phyloP scores from a whole-genome alignment of 345 rosid species.

The Bruguiera sexangula region DNA sequence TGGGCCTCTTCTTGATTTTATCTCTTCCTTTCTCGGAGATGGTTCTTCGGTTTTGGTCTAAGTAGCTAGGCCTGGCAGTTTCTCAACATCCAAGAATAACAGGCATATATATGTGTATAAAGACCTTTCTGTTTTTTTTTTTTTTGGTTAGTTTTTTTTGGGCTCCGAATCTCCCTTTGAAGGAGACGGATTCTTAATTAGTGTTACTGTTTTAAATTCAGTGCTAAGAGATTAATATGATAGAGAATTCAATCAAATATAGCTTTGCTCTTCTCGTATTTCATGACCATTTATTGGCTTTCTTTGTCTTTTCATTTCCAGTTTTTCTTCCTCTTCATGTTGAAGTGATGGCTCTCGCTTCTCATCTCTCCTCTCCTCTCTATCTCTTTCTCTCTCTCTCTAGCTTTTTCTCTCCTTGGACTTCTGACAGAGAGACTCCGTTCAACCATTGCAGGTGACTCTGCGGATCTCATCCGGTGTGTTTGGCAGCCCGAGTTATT shows the following conservation, averaged over 20 bases:
- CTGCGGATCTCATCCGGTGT: conserved; percentile 56
- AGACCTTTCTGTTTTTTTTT: conserved; percentile 9
- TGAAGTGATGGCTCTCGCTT: conserved; percentile 15
- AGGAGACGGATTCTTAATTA: conserved; percentile 16
- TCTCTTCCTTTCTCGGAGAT: conserved; percentile 26
- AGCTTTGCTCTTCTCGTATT: neutral
- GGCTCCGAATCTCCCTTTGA: conserved; percentile 21
- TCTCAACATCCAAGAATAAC: conserved; percentile 25
- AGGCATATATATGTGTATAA: conserved; percentile 44
- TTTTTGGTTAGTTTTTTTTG: conserved; percentile 20
- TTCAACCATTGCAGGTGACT: conserved; percentile 42
- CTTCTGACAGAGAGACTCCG: conserved; percentile 37
- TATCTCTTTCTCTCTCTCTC: neutral
- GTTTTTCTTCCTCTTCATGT: conserved; percentile 6
- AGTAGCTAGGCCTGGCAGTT: conserved; percentile 6
- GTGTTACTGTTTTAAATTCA: conserved; percentile 13
- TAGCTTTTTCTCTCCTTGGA: neutral
- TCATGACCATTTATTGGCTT: neutral
- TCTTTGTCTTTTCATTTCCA: neutral
- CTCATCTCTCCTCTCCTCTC: conserved; percentile 21
- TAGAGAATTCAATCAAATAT: conserved; percentile 11
- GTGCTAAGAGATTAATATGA: conserved; percentile 1
- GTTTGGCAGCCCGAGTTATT: conserved; percentile 31
- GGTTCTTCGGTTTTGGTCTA: conserved; percentile 8
- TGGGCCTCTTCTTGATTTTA: neutral